Base-by-base conservation (phyloP, 2,329 filamentous ascomycete species). In the Grosmannia serpens region DNA sequence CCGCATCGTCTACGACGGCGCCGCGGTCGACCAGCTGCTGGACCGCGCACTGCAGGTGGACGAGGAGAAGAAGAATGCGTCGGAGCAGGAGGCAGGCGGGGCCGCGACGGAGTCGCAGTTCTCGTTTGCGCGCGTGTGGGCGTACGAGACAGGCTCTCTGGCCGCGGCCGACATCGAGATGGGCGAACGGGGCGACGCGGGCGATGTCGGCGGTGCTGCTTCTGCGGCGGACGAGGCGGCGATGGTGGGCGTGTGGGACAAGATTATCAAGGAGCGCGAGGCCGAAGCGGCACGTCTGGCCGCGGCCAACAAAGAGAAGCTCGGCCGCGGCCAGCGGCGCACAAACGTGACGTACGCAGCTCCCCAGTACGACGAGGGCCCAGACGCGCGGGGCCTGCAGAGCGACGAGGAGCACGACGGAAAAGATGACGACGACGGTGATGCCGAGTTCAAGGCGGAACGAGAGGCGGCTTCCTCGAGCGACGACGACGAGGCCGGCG, bases 91-190 rank as follows among this genome's bases (percentile, higher is more conserved):
- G 11, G 79, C 84, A 2, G 84, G 90, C 54, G 71, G 75, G 26
- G 81, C 82, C 0, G 83, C 51, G 31, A 55, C 85, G 1, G 88
- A 95, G 68, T 86, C 84, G 0, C 87, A 91, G 58, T 99, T 96
- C 70, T 89, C 88, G 5, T 89, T 94, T 70, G 92, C 92, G 46
- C 83, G 89, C 51, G 87, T 99, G 1, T 99, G 94, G 94, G 87
- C 87, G 4, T 95, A 95, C 65, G 87, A 95, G 41, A 82, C 84
- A 64, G 83, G 81, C 9, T 75, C 77, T 0, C 76, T 95, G 7
- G 80, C 85, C 54, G 85, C 87, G 22, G 85, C 88, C n/a, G 78
- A 82, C 27, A 69, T 88, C 26, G 76, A 82, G 27, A 73, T 75
- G 75, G 81, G 31, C 4, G 29, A 33, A 4, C 75, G 78, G 2